Conservation (phyloP, 148 eudicot species). For the Pharnaceum exiguum region DNA sequence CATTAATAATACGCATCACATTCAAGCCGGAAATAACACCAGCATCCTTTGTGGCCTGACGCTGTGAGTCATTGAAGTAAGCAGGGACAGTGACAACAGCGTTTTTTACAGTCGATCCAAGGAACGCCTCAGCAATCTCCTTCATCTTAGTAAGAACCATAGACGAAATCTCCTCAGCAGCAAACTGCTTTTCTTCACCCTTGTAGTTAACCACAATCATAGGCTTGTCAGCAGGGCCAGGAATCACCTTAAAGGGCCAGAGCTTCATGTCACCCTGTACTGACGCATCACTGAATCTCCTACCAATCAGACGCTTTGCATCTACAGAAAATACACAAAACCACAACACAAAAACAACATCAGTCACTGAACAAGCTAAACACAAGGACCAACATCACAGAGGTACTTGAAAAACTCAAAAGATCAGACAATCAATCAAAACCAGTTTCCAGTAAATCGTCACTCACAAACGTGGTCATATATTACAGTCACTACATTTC, state of each 20-base stretch:
- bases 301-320: constrained; percentile 27
- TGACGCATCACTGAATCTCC: constrained; percentile 27
- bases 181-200: constrained; percentile 27
- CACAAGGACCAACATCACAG: neutral
- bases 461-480: too few species aligned
- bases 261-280: constrained; percentile 31
- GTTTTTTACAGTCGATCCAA: constrained; percentile 19
- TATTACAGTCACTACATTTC: too few species aligned
- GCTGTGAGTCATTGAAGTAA: constrained; percentile 29
- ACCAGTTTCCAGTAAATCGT: too few species aligned
- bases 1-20: constrained; percentile 28
- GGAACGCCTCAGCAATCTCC: constrained; percentile 27
- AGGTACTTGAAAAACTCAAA: too few species aligned
- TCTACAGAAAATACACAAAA: neutral
- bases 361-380: neutral
- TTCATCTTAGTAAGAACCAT: constrained; percentile 31
- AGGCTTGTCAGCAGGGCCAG: constrained; percentile 23
- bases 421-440: too few species aligned
- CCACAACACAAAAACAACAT: neutral
- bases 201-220: constrained; percentile 24
- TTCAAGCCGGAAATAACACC: constrained; percentile 29
- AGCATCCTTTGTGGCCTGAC: constrained; percentile 31
- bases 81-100: constrained; percentile 30
- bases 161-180: constrained; percentile 28
- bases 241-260: constrained; percentile 27